A percentile compares a stretch with the other conserved stretches of the same genome.
Evolutionary conservation across 352 stramenopile species (phyloP).

Genomic region (Globisporangium iwayamae): DNA sequence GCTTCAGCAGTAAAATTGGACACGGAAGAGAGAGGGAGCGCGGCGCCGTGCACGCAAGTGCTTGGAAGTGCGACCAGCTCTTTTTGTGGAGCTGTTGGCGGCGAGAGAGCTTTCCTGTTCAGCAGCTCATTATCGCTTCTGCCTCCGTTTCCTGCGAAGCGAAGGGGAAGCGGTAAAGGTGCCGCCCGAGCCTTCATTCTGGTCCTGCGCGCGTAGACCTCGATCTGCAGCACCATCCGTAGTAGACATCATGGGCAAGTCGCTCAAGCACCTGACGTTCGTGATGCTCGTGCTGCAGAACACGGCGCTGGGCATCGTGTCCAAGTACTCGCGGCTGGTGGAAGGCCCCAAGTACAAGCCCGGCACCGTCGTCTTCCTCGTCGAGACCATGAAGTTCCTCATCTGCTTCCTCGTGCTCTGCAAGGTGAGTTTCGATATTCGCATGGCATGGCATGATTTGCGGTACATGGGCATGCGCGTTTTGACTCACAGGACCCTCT

Average conservation of each 20-base stretch:
- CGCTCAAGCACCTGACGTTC: constrained; percentile 78
- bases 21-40: too few species aligned
- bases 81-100: too few species aligned
- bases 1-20: too few species aligned
- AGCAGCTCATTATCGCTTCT: too few species aligned
- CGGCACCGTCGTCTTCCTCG: constrained; percentile 73
- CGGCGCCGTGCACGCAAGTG: too few species aligned
- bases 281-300: constrained; percentile 87
- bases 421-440: constrained; percentile 19
- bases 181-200: too few species aligned
- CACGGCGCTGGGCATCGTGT: constrained; percentile 82
- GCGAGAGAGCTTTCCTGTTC: too few species aligned
- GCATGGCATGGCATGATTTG: not conserved
- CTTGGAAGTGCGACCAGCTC: too few species aligned
- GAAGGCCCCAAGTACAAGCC: constrained; percentile 79
- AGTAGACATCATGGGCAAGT: constrained; percentile 23
- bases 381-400: constrained; percentile 81
- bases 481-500: not conserved
- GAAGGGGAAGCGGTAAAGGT: too few species aligned
- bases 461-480: not conserved
- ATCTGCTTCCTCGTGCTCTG: constrained; percentile 76
- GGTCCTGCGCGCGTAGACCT: not conserved
- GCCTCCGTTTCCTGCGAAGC: too few species aligned
- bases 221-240: not conserved
- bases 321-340: constrained; percentile 80